A percentile compares a stretch with the other conserved stretches of the same genome.
phyloP scores from a whole-genome alignment of 352 stramenopile genomes.

The Blastocystis hominis region DNA sequence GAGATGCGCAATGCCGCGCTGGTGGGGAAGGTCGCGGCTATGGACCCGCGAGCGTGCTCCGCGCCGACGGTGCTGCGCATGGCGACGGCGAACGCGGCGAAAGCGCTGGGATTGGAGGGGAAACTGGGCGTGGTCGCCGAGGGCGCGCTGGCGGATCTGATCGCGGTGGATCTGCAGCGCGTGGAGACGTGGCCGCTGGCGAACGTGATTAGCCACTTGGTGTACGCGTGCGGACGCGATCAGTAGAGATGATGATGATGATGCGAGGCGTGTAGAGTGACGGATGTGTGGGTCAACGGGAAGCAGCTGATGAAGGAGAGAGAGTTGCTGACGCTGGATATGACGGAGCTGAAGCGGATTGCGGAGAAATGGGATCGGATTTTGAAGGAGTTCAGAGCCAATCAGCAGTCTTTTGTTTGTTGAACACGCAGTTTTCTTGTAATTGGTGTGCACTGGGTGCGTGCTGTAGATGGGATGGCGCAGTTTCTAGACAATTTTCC shows the following conservation, averaged over 20 bases:
- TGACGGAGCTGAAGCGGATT: slow-evolving; percentile 63
- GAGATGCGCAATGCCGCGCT: slow-evolving; percentile 77
- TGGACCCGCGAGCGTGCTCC: slow-evolving; percentile 64
- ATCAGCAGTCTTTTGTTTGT: neutral
- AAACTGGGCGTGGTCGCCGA: slow-evolving; percentile 74
- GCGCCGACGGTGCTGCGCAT: slow-evolving; percentile 66
- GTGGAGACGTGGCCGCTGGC: slow-evolving; percentile 78
- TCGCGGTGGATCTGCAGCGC: slow-evolving; percentile 70
- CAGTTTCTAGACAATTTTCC: neutral
- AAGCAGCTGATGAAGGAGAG: slow-evolving; percentile 70
- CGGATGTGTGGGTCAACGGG: slow-evolving; percentile 77
- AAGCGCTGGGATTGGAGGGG: slow-evolving; percentile 71
- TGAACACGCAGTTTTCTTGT: neutral
- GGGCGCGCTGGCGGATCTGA: slow-evolving; percentile 73
- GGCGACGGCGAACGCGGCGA: slow-evolving; percentile 77
- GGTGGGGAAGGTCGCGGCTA: slow-evolving; percentile 71
- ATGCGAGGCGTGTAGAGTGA: slow-evolving; percentile 65
- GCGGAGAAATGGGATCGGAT: slow-evolving; percentile 58
- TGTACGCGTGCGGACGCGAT: slow-evolving; percentile 72
- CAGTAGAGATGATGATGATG: slow-evolving; percentile 60
- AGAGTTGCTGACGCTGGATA: slow-evolving; percentile 73
- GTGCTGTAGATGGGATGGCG: neutral
- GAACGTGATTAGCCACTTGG: slow-evolving; percentile 73
- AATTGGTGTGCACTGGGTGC: neutral
- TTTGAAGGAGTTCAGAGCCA: slow-evolving; percentile 55